A percentile compares a stretch with the other conserved stretches of the same genome.
Conservation (phyloP, 192 early-diverging fungal species). For the Linnemannia exigua region DNA sequence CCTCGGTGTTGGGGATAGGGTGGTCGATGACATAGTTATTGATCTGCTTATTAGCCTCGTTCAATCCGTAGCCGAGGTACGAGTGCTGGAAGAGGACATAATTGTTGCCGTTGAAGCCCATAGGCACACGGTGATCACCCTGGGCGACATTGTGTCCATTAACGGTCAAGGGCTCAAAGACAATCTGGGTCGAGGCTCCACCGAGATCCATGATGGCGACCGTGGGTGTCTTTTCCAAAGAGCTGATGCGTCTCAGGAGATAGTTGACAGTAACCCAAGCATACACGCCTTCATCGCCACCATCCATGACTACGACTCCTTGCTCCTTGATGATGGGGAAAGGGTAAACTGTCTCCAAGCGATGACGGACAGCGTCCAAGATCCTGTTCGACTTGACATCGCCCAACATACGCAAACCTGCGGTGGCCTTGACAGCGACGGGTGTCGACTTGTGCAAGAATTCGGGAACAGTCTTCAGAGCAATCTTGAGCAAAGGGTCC, state of each 20-base stretch:
- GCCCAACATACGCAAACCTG: conserved; percentile 89
- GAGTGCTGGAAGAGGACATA: conserved; percentile 96
- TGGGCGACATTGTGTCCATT: conserved; percentile 59
- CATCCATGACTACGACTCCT: conserved; percentile 94
- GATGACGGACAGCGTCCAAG: conserved; percentile 75
- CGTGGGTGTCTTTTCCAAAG: conserved; percentile 65
- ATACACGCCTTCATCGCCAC: conserved; percentile 96
- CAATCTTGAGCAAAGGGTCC: conserved; percentile 81
- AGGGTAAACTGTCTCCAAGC: conserved; percentile 81
- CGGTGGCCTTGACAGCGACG: conserved; percentile 95
- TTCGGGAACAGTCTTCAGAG: conserved; percentile 80
- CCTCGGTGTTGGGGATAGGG: conserved; percentile 27
- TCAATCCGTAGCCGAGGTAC: conserved; percentile 94
- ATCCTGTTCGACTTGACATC: conserved; percentile 79
- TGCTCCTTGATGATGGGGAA: conserved; percentile 81
- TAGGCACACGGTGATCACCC: conserved; percentile 82
- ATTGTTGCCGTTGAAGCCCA: conserved; percentile 77
- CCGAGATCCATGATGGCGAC: conserved; percentile 97
- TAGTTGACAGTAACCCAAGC: conserved; percentile 99
- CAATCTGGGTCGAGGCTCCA: conserved; percentile 97
- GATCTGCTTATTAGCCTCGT: conserved; percentile 85
- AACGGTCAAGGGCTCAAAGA: conserved; percentile 85
- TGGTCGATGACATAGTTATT: conserved; percentile 62
- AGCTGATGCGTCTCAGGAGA: conserved; percentile 78
- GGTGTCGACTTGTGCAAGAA: conserved; percentile 86